These are phyloP conservation scores for Eragrostis nindensis DNA, from an alignment of 176 grass and related monocot species.

Conservation along the genomic window DNA sequence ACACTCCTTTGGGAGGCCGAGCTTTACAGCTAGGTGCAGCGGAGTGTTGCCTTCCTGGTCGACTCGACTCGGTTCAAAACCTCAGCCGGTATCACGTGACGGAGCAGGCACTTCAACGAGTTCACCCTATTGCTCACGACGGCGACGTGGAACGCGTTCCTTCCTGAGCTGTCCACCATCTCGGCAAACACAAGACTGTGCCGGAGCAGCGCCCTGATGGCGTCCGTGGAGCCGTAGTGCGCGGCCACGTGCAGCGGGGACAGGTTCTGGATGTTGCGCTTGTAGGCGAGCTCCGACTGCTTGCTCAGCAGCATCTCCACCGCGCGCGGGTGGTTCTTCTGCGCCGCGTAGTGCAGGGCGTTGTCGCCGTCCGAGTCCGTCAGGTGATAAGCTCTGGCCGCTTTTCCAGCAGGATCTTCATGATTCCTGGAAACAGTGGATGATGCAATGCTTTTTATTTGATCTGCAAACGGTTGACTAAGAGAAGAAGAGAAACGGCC, in stretches of 20 bases:
- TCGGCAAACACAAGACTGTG: slow-evolving; percentile 48
- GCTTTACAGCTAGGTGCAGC: slow-evolving; percentile 54
- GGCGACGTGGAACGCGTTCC: slow-evolving; percentile 54
- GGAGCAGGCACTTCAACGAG: slow-evolving; percentile 51
- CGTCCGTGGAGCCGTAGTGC: slow-evolving; percentile 35
- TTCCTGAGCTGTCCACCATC: slow-evolving; percentile 32
- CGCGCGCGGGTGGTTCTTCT: slow-evolving; percentile 48
- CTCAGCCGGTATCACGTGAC: slow-evolving; percentile 23
- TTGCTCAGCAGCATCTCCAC: slow-evolving; percentile 48
- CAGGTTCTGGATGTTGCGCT: not conserved
- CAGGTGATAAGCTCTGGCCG: slow-evolving; percentile 17
- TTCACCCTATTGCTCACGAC: slow-evolving; percentile 36
- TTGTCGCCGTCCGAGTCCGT: slow-evolving; percentile 44
- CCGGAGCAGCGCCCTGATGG: slow-evolving; percentile 51
- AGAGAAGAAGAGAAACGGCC: not conserved
- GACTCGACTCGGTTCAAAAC: slow-evolving; percentile 48
- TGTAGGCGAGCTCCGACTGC: slow-evolving; percentile 47
- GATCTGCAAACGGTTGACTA: too few species aligned
- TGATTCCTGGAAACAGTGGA: slow-evolving; percentile 29
- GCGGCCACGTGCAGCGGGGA: slow-evolving; percentile 62
- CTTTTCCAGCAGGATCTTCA: slow-evolving; percentile 51
- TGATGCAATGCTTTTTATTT: not conserved
- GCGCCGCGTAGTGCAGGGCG: slow-evolving; percentile 73
- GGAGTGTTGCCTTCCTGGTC: slow-evolving; percentile 45
- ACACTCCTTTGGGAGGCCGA: not conserved